These are phyloP conservation scores for Quercus lobata DNA, from an alignment of 331 rosid species.

Conservation along the genomic window DNA sequence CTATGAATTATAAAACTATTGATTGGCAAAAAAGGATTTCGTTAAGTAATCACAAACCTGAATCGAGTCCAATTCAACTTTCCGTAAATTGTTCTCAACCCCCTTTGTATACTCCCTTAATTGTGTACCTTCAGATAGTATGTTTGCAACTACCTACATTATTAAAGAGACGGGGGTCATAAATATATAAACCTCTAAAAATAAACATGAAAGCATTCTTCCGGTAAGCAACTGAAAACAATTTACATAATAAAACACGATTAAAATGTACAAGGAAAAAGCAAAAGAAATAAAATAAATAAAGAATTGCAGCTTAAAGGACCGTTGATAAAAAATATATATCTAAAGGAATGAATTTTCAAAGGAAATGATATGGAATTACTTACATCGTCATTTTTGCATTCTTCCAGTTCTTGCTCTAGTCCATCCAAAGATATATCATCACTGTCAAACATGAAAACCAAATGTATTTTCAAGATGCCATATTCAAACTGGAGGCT, in stretches of 20 bases:
- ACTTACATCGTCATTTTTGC: slow-evolving; percentile 73
- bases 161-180: neutral
- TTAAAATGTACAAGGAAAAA: neutral
- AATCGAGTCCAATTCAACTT: slow-evolving; percentile 93
- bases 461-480: slow-evolving; percentile 8
- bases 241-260: neutral
- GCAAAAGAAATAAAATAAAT: neutral
- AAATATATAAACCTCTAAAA: neutral
- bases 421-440: slow-evolving; percentile 88
- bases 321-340: neutral
- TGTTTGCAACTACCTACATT: slow-evolving; percentile 78
- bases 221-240: neutral
- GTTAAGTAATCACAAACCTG: slow-evolving; percentile 52
- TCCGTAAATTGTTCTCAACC: slow-evolving; percentile 85
- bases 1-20: neutral
- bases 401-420: slow-evolving; percentile 89
- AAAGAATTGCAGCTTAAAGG: neutral
- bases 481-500: neutral
- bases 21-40: neutral
- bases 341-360: neutral
- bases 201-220: neutral
- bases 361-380: neutral
- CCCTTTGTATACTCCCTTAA: slow-evolving; percentile 89
- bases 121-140: slow-evolving; percentile 79
- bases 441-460: slow-evolving; percentile 41